Evolutionary conservation across 768 basidiomycete species (phyloP).

Genomic region (Mycena maculata): DNA sequence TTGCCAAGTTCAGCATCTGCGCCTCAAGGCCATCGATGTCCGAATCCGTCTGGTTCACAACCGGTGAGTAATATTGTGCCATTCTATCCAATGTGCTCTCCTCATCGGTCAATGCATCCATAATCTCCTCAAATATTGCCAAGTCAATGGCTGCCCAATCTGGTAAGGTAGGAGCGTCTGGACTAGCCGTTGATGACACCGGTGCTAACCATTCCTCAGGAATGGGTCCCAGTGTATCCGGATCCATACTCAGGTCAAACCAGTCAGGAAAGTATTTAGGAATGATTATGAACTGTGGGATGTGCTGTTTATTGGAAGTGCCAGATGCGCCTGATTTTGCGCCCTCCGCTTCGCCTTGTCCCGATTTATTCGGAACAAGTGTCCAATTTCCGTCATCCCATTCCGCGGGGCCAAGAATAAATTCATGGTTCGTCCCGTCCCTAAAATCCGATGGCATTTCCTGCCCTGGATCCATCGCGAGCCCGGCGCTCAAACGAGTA

Average conservation of each 20-base stretch:
- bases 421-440: no score
- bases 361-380: no score
- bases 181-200: no score
- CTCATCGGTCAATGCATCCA: not conserved
- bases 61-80: not conserved
- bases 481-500: not conserved
- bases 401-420: no score
- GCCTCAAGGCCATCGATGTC: no score
- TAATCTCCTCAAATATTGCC: not conserved
- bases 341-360: not conserved
- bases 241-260: no score
- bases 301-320: not conserved
- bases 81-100: not conserved
- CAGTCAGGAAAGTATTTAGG: conserved; percentile 1
- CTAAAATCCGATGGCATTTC: no score
- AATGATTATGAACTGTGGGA: no score
- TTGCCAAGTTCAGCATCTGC: no score
- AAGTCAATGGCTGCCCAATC: not conserved
- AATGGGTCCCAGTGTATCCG: no score
- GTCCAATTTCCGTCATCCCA: no score
- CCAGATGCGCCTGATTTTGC: not conserved
- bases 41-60: not conserved
- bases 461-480: no score
- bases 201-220: not conserved
- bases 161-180: not conserved